Evolutionary conservation across 169 alveolate species (phyloP).

Genomic region (Cardiosporidium cionae): DNA sequence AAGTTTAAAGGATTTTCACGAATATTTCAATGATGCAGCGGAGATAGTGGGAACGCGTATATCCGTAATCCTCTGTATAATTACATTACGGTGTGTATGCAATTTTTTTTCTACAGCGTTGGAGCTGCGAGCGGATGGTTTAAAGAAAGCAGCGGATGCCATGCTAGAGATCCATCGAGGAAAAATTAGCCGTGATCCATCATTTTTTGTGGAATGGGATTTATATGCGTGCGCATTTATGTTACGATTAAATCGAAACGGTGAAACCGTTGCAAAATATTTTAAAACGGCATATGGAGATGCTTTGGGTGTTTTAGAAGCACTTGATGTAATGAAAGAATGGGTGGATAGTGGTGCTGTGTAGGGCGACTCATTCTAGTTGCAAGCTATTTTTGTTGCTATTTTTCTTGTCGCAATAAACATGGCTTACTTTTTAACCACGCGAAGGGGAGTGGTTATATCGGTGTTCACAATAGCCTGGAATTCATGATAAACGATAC

Average conservation of each 20-base stretch:
- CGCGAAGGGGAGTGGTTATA: too few relatives aligned
- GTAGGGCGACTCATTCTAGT: not conserved
- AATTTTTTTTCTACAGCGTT: too few relatives aligned
- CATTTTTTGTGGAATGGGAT: not conserved
- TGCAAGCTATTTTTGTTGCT: too few relatives aligned
- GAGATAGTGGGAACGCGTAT: too few relatives aligned
- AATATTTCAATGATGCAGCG: too few relatives aligned
- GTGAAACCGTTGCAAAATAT: not conserved
- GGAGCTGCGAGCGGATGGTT: not conserved
- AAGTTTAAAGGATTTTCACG: too few relatives aligned
- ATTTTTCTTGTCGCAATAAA: too few relatives aligned
- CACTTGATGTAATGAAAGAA: not conserved
- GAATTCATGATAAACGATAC: too few relatives aligned
- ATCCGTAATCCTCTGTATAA: too few relatives aligned
- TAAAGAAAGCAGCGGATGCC: not conserved
- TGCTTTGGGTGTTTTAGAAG: not conserved
- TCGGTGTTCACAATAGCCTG: too few relatives aligned
- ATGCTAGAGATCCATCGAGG: not conserved
- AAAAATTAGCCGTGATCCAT: not conserved
- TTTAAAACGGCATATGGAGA: not conserved
- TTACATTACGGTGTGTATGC: too few relatives aligned
- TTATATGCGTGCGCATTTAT: not conserved
- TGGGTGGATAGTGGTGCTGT: not conserved
- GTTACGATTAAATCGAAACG: not conserved
- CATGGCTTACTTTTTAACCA: too few relatives aligned